Evolutionary conservation across 192 early-diverging fungal species (phyloP).

Genomic region (Coemansia sp.): DNA sequence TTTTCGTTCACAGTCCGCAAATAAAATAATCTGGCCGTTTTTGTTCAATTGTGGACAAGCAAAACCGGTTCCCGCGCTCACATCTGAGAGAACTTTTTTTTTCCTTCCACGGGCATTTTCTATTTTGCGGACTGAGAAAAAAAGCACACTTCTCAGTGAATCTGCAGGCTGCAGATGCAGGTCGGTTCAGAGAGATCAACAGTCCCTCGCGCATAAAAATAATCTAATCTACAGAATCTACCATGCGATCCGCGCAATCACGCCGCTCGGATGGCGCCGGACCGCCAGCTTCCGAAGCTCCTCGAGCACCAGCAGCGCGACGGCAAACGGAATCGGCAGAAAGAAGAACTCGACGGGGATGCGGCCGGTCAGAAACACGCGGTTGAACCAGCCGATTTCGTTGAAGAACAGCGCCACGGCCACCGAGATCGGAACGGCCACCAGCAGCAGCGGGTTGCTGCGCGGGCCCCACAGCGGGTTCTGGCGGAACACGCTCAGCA

Average conservation of each 20-base stretch:
- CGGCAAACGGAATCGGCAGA: slow-evolving; percentile 54
- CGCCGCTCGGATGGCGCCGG: slow-evolving; percentile 21
- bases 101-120: too few relatives aligned
- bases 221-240: too few relatives aligned
- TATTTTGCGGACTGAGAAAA: too few relatives aligned
- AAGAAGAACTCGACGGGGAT: slow-evolving; percentile 61
- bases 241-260: slow-evolving; percentile 30
- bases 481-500: slow-evolving; percentile 34
- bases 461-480: slow-evolving; percentile 48
- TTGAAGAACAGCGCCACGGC: slow-evolving; percentile 28
- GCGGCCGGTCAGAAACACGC: slow-evolving; percentile 50
- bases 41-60: too few relatives aligned
- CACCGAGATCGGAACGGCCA: slow-evolving; percentile 33
- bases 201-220: not conserved
- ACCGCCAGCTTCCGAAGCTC: slow-evolving; percentile 58
- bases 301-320: slow-evolving; percentile 54
- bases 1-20: not conserved
- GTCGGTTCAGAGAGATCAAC: too few relatives aligned
- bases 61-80: too few relatives aligned
- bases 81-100: too few relatives aligned
- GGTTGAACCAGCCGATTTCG: slow-evolving; percentile 31
- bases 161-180: too few relatives aligned
- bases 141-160: too few relatives aligned
- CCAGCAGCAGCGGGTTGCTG: slow-evolving; percentile 27
- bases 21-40: too few relatives aligned